A percentile compares a stretch with the other conserved stretches of the same genome.
These are phyloP conservation scores for Papiliotrema flavescens DNA, from an alignment of 1,284 basidiomycete species.

Conservation along the genomic window DNA sequence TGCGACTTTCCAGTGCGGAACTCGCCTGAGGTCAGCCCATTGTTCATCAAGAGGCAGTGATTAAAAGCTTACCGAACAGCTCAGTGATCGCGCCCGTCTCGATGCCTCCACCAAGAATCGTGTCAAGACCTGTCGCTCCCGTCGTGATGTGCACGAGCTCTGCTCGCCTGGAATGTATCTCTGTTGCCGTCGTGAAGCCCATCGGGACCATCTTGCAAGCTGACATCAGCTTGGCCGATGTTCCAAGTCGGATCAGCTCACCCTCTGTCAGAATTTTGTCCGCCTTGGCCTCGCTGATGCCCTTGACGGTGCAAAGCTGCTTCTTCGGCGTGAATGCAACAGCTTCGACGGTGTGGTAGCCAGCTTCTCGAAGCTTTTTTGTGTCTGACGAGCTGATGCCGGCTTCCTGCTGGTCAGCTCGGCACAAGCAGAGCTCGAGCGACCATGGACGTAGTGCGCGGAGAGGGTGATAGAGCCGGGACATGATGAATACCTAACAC, in stretches of 20 bases:
- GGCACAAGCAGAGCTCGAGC: background rate
- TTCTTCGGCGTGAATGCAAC: slow-evolving; percentile 99
- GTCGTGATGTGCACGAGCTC: slow-evolving; percentile 97
- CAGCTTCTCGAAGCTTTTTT: slow-evolving; percentile 89
- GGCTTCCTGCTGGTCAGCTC: slow-evolving; percentile 58
- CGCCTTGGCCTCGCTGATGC: slow-evolving; percentile 95
- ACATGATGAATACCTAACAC: slow-evolving; percentile 9
- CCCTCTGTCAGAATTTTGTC: slow-evolving; percentile 94
- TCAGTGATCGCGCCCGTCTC: slow-evolving; percentile 99
- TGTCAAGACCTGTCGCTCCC: slow-evolving; percentile 93
- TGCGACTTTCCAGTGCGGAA: slow-evolving; percentile 99
- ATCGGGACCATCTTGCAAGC: slow-evolving; percentile 95
- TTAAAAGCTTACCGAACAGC: slow-evolving; percentile 65
- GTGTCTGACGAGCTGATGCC: slow-evolving; percentile 89
- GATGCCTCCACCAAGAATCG: slow-evolving; percentile 91
- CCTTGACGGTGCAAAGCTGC: slow-evolving; percentile 83
- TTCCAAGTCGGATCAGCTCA: slow-evolving; percentile 43
- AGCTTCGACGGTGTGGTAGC: slow-evolving; percentile 89
- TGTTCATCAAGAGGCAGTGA: background rate
- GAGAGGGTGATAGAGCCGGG: background rate
- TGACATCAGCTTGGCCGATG: slow-evolving; percentile 43
- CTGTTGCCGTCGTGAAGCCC: slow-evolving; percentile 97
- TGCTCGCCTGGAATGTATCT: slow-evolving; percentile 90
- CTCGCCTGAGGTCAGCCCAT: slow-evolving; percentile 55
- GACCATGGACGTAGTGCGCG: background rate